Conservation (phyloP, 1,284 basidiomycete genomes). For the Tausonia pullulans region DNA sequence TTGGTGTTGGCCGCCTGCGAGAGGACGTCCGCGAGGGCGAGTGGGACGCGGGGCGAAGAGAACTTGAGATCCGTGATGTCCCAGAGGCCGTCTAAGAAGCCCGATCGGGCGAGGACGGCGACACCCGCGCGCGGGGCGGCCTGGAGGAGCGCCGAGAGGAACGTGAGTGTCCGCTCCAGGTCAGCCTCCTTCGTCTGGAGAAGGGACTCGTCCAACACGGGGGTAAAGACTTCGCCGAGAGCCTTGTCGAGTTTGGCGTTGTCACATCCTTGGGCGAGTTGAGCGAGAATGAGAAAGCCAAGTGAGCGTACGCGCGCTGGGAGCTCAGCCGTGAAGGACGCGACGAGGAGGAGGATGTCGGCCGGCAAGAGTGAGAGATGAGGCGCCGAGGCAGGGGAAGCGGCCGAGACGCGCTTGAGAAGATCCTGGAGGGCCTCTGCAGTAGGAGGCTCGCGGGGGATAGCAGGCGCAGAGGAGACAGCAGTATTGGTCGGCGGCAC, state of each 20-base stretch:
- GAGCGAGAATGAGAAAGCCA: conserved; percentile 11
- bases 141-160: conserved; percentile 61
- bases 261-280: not conserved
- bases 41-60: conserved; percentile 34
- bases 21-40: conserved; percentile 55
- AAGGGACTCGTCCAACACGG: conserved; percentile 1
- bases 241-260: not conserved
- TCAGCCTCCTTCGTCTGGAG: not conserved
- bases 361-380: conserved; percentile 2
- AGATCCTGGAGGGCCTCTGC: not conserved
- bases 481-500: not conserved
- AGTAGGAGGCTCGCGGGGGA: not conserved
- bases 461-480: not conserved
- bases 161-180: conserved; percentile 36
- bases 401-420: not conserved
- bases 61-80: conserved; percentile 49
- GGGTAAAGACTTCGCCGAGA: not conserved
- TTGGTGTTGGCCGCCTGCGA: conserved; percentile 63
- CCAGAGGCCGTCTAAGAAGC: conserved; percentile 48
- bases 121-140: conserved; percentile 56
- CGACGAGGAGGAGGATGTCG: not conserved
- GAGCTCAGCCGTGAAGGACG: conserved; percentile 2
- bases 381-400: not conserved
- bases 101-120: conserved; percentile 50
- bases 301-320: not conserved